A percentile compares a stretch with the other conserved stretches of the same genome.
Conservation (phyloP, 2,329 filamentous ascomycete genomes). For the Colletotrichum sp. region DNA sequence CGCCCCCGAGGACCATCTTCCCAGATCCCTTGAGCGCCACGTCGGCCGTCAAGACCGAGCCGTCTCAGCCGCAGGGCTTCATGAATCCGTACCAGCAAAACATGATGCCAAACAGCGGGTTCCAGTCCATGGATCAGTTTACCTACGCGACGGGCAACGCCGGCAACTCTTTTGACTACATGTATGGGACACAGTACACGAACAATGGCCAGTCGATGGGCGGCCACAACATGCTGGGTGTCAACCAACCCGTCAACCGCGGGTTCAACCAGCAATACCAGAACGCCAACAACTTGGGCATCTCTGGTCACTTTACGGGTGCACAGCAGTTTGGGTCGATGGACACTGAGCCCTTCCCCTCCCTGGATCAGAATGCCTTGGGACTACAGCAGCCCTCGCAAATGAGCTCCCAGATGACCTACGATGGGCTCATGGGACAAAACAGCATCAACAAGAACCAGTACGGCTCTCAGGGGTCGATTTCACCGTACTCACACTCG, state of each 20-base stretch:
- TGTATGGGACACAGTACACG: slow-evolving; percentile 1
- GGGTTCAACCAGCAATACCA: slow-evolving; percentile 29
- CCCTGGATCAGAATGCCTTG: slow-evolving; percentile 36
- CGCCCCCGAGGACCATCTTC: slow-evolving; percentile 42
- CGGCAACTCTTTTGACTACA: neutral
- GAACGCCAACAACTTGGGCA: slow-evolving; percentile 29
- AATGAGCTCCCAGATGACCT: slow-evolving; percentile 31
- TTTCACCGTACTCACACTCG: slow-evolving; percentile 47
- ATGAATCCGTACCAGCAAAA: neutral
- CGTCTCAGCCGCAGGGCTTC: slow-evolving; percentile 11
- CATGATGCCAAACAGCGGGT: neutral
- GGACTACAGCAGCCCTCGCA: slow-evolving; percentile 35
- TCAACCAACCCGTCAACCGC: neutral
- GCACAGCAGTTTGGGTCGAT: slow-evolving; percentile 35
- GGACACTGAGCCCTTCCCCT: slow-evolving; percentile 41
- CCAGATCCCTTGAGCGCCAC: slow-evolving; percentile 34
- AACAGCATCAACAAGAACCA: slow-evolving; percentile 34
- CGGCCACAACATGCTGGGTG: slow-evolving; percentile 1
- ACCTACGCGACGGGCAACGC: neutral
- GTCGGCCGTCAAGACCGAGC: slow-evolving; percentile 32
- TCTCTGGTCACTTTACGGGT: slow-evolving; percentile 31
- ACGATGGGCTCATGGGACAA: slow-evolving; percentile 35
- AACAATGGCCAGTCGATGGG: neutral
- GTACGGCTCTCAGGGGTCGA: slow-evolving; percentile 45
- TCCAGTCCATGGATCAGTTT: neutral